Evolutionary conservation across 164 flowering plant species (phyloP).

Genomic region (Warburgia ugandensis): DNA sequence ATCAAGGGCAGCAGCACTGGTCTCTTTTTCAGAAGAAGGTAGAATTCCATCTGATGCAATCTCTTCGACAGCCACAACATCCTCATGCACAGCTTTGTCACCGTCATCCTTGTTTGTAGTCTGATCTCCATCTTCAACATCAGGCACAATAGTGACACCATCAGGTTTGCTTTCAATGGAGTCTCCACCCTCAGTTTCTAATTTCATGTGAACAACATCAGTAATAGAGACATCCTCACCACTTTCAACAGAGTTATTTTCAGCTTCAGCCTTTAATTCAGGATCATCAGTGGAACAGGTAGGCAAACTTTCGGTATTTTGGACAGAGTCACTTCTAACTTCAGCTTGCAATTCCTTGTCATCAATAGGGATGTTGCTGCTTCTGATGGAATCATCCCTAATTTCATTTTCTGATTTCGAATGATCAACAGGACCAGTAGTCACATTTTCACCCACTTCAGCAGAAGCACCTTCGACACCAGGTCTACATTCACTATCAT

Average conservation of each 20-base stretch:
- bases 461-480: too few species aligned
- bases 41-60: not conserved
- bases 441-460: not conserved
- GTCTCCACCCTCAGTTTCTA: conserved; percentile 8
- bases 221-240: not conserved
- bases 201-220: conserved; percentile 1
- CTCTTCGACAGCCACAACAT: conserved; percentile 5
- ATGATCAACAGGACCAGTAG: not conserved
- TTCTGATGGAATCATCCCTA: conserved; percentile 8
- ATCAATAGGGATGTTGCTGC: conserved; percentile 4
- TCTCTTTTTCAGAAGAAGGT: conserved; percentile 15
- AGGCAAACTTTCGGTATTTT: conserved; percentile 5
- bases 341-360: conserved; percentile 2
- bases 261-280: not conserved
- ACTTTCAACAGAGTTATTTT: not conserved
- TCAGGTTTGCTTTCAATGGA: conserved; percentile 5
- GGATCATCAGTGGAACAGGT: conserved; percentile 5
- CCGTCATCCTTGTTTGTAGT: not conserved
- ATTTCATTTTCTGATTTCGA: conserved; percentile 3
- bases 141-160: not conserved
- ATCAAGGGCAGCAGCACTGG: conserved; percentile 20
- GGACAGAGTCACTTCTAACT: not conserved
- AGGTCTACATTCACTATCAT: too few species aligned
- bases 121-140: conserved; percentile 12
- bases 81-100: not conserved